These are phyloP conservation scores for Prunus mira DNA, from an alignment of 306 rosid genomes.

Conservation along the genomic window DNA sequence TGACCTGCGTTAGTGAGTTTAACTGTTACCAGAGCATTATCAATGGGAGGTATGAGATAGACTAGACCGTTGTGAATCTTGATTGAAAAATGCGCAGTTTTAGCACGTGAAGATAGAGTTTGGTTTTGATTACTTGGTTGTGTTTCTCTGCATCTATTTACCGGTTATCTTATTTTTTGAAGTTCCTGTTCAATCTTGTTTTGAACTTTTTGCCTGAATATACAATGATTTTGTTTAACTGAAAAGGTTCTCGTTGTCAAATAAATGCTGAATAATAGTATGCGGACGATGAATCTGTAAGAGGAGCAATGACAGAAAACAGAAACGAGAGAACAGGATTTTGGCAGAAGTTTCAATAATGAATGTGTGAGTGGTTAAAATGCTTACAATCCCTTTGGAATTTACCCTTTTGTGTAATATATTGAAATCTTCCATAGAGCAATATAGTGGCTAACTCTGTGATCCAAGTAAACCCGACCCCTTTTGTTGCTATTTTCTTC, in stretches of 20 bases:
- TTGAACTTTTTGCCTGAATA: slow-evolving; percentile 15
- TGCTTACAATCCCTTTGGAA: neutral
- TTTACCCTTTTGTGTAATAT: neutral
- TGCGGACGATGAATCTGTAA: neutral
- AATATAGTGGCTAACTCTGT: neutral
- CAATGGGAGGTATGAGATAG: slow-evolving; percentile 11
- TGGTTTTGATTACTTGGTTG: slow-evolving; percentile 19
- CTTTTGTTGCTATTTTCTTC: neutral
- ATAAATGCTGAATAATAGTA: neutral
- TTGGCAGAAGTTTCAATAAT: neutral
- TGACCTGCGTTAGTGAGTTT: slow-evolving; percentile 22
- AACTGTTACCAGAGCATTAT: slow-evolving; percentile 11
- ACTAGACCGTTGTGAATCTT: slow-evolving; percentile 15
- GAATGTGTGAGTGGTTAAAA: neutral
- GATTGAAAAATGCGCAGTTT: slow-evolving; percentile 18
- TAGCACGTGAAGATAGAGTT: slow-evolving; percentile 22
- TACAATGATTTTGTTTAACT: neutral
- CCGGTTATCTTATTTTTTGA: slow-evolving; percentile 11
- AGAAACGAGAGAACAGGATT: neutral
- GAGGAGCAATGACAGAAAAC: neutral
- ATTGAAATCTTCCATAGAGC: neutral
- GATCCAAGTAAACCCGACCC: neutral
- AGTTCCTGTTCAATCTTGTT: slow-evolving; percentile 12
- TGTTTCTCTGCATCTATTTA: slow-evolving; percentile 24
- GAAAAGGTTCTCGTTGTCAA: neutral